Percentiles rank a stretch among this genome's conserved stretches.
Conservation (phyloP, 805 yeast genomes). For the Lipomyces spencermartinsiae region DNA sequence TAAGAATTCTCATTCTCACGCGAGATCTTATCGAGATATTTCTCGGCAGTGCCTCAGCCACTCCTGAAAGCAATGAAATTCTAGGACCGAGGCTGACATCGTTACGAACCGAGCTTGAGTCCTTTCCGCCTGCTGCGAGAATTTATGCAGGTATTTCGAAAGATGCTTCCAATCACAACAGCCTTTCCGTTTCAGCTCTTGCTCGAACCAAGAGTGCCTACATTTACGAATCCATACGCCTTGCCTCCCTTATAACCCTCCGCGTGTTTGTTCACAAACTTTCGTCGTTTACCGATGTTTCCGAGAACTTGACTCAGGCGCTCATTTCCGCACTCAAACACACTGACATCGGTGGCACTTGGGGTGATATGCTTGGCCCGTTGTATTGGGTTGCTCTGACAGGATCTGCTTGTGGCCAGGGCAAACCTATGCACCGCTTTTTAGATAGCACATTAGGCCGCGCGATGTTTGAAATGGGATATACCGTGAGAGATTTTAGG, state of each 20-base stretch:
- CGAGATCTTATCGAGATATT: not conserved
- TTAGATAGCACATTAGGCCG: not conserved
- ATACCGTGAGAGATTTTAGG: conserved; percentile 1
- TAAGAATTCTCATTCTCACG: not conserved
- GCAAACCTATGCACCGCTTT: not conserved
- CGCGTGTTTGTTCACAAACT: not conserved
- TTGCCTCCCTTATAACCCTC: not conserved
- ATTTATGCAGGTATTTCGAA: not conserved
- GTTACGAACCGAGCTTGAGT: not conserved
- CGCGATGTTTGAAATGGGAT: conserved; percentile 1
- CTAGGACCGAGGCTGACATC: not conserved
- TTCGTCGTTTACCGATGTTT: not conserved
- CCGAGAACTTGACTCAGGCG: not conserved
- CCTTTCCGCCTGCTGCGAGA: not conserved
- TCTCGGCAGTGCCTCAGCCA: not conserved
- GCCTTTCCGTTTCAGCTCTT: not conserved
- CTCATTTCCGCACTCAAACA: not conserved
- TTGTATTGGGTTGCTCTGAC: not conserved
- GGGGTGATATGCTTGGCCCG: not conserved
- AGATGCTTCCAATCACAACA: not conserved
- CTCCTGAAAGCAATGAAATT: conserved; percentile 1
- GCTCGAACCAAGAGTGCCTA: not conserved
- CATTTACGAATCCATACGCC: not conserved
- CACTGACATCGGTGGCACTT: not conserved
- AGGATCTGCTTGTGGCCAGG: conserved; percentile 1